Base-by-base conservation (phyloP, 768 basidiomycete genomes). In the Lactarius quietus region DNA sequence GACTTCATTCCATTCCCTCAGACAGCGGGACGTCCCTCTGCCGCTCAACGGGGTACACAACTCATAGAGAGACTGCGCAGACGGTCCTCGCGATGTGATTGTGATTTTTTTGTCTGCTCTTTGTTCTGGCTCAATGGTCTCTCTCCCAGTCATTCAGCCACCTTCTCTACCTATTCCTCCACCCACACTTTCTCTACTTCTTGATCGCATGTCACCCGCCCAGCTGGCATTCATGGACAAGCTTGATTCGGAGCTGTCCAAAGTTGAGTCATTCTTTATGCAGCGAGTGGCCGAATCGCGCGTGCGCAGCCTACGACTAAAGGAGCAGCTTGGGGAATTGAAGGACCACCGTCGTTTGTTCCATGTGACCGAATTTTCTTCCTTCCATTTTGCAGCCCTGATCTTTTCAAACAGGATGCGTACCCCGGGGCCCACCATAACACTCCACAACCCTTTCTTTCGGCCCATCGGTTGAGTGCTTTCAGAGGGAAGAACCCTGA, bases 191-290 rank as follows among this genome's bases (percentile, higher is more conserved):
- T 64, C 69, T 45, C 65, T 72, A 14, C 74, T 91, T 29, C 73
- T 90, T 20, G 79, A 82, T 6, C 74, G 80, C 12, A 78, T 95
- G 23, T 81, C 86, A 15, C 79, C 84, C 0, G 76, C 81, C 28
- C 89, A 95, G 71, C 72, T 76, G 35, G 79, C 79, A 7, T 98
- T 97, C 78, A 92, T 98, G 65, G 81, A 84, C 3, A 79, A 85
- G 28, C 80, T 98, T 8, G 91, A 97, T 69, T 73, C 73, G 0
- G 88, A 99, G 73, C 78, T 98, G 3, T 85, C 88, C 26, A 97
- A 96, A 74, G 85, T 98, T 15, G 91, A 92, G 65, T 76, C 78
- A 1, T 99, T 99, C 75, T 98, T 92, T 73, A 71, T 83, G 6
- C 85, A 84, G 29, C 82, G 87, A 33, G 94, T 86, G 76, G 80